phyloP scores from a whole-genome alignment of 2,329 filamentous ascomycete species.

The Epichloe uncinata region DNA sequence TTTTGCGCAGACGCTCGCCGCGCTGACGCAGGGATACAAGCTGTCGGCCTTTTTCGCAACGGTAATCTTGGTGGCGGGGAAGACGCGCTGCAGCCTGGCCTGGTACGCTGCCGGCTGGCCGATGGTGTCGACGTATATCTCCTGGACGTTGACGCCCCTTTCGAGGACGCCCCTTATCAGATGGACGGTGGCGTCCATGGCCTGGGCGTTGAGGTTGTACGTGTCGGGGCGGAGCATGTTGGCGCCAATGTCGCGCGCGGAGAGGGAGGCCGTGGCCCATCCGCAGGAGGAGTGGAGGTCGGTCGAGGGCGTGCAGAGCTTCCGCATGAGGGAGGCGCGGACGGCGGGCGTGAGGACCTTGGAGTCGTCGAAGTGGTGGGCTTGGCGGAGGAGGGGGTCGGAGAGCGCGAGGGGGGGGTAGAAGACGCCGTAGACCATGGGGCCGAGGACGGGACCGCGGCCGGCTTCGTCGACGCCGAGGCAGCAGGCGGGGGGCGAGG shows the following conservation, averaged over 20 bases:
- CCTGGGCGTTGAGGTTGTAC: constrained; percentile 94
- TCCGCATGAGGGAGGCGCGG: constrained; percentile 55
- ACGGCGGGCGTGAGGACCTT: constrained; percentile 78
- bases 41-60: constrained; percentile 89
- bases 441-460: constrained; percentile 81
- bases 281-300: constrained; percentile 48
- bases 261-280: constrained; percentile 76
- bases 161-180: constrained; percentile 68
- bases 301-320: constrained; percentile 51
- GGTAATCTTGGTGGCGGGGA: constrained; percentile 62
- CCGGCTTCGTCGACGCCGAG: constrained; percentile 91
- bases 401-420: constrained; percentile 61
- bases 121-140: constrained; percentile 94
- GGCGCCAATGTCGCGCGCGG: constrained; percentile 68
- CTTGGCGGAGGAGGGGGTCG: constrained; percentile 58
- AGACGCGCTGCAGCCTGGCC: constrained; percentile 67
- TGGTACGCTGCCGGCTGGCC: constrained; percentile 79
- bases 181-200: constrained; percentile 78
- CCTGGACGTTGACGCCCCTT: constrained; percentile 65
- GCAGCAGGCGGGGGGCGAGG: constrained; percentile 40
- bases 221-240: constrained; percentile 56
- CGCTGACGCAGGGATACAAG: constrained; percentile 83
- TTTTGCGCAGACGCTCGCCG: constrained; percentile 89
- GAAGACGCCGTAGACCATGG: constrained; percentile 59
- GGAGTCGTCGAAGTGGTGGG: constrained; percentile 87